Base-by-base conservation (phyloP, 192 early-diverging fungal genomes). In the Kappamyces sp. region DNA sequence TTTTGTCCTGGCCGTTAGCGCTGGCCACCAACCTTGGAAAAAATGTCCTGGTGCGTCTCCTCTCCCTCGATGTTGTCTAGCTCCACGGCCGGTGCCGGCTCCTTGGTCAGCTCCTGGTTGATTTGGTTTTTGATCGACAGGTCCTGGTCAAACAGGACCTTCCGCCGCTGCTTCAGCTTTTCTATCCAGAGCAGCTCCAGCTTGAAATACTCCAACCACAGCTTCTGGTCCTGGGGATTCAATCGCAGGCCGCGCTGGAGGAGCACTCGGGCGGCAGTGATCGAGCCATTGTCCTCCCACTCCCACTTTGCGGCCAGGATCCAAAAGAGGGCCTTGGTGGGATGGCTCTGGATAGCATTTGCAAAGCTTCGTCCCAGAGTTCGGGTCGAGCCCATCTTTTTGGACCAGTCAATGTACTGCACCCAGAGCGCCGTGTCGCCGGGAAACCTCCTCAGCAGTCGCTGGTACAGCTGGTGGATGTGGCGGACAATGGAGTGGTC, bases 171-270 rank as follows among this genome's bases (percentile, higher is more conserved):
- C 59, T 81, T 82, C 54, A 96, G 82, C 74, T 92, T 90, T 52
- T 89, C 88, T 29, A 90, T 75, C 62, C 88, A 93, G 29, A 92
- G 71, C 22, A 96, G 67, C 67, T 99, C 96, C 35, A 99, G 78
- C 37, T 86, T 83, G 61, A 96, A 94, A 67, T 96, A 99, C 69
- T 95, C 92, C 33, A 83, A 74, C 93, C 93, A 99, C 38, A 99
- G 74, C 55, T 67, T 70, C 57, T 75, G 67, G 57, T 73, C 64
- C 31, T 84, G 76, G 1, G 86, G 74, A 48, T 92, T 96, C 29
- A 96, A 66, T 14, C 94, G 82, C 47, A 99, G 61, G 0, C 81
- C 91, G 2, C 94, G 79, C 67, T 93, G 91, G 60, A 97, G 62
- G 40, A 99, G 69, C 29, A 86, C 80, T 57, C 93, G 81, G 1